Percentiles rank a stretch among this genome's conserved stretches.
Conservation (phyloP, 2,329 filamentous ascomycete genomes). For the Monilinia aucupariae region DNA sequence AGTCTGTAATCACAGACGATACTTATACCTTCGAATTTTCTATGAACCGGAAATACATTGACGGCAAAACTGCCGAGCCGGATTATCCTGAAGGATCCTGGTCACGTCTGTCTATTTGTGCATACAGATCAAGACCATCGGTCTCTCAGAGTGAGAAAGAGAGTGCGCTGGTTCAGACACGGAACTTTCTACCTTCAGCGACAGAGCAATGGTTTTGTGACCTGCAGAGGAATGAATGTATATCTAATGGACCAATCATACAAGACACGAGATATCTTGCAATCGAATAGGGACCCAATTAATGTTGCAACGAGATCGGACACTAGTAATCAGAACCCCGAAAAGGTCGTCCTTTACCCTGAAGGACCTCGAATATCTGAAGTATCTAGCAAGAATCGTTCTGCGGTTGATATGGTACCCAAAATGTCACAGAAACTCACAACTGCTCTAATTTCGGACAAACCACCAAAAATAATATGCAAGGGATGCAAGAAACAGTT, state of each 20-base stretch:
- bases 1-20: slow-evolving; percentile 15
- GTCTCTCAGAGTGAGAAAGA: background rate
- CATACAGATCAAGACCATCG: background rate
- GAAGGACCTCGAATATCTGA: background rate
- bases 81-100: background rate
- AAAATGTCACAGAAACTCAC: too few relatives aligned
- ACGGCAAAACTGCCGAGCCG: background rate
- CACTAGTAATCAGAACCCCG: background rate
- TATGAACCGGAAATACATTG: background rate
- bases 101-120: background rate
- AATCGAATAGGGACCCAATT: background rate
- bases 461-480: background rate
- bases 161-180: background rate
- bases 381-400: background rate
- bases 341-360: background rate
- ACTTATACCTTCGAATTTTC: slow-evolving; percentile 2
- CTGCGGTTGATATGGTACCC: background rate
- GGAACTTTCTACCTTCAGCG: background rate
- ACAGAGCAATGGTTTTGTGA: background rate
- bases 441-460: background rate
- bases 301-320: too few relatives aligned
- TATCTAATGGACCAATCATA: background rate
- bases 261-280: background rate
- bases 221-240: background rate
- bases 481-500: background rate